Base-by-base conservation (phyloP, 306 rosid species). In the Crotalaria pallida region DNA sequence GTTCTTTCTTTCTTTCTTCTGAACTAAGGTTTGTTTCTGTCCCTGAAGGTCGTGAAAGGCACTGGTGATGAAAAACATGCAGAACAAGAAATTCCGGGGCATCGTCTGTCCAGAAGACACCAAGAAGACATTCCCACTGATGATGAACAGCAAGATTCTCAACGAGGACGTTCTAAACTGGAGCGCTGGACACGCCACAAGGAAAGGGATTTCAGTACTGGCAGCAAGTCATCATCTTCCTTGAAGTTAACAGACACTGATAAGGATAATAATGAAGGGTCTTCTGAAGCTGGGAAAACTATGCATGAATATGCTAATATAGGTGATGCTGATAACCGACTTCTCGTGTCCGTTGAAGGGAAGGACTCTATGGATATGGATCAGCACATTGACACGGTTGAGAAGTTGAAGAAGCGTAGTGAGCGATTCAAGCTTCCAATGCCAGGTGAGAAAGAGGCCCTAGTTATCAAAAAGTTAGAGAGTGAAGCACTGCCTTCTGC, bases 351-450 rank as follows among this genome's bases (percentile, higher is more conserved):
- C n/a, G 67, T 80, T 4, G 99, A 86, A 80, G 86, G 89, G 69
- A 89, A 74, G 79, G 96, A 91, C 24, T 73, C 71, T 50, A 65
- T 82, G 23, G 97, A 90, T 62, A 75, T 72, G 67, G 97, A 86
- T 70, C 79, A 80, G 34, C 88, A 89, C 73, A 86, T 88, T 68
- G 96, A 94, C 83, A 94, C 99, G 2, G 97, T 91, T 17, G 99
- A 94, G 96, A 89, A 86, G 86, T 81, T 94, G 84, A 94, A 94
- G 87, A 91, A 94, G 80, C 85, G 99, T 26, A 94, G 99, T 0
- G 97, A 94, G 84, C 88, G 97, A 67, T 94, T 94, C 96, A 91
- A 87, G 89, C 97, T 89, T 65, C 99, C 97, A 7, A 81, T 94
- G 96, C 97, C 97, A 6, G 87, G 89, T 65, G 99, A 94, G 72